Conservation (phyloP, 164 flowering plant genomes). For the Echeveria elegans region DNA sequence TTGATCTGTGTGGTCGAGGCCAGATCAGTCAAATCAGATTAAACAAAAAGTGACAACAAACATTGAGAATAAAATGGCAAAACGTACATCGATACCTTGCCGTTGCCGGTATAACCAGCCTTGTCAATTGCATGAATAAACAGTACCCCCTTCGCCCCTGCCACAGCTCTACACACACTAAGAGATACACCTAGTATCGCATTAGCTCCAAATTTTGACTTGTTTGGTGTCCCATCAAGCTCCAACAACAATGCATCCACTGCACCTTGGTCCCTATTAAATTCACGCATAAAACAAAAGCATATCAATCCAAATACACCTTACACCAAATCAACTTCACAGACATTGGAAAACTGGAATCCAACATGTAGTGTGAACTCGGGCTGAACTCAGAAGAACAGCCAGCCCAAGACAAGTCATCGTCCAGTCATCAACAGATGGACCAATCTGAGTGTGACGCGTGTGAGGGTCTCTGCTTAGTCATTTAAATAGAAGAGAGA, state of each 20-base stretch:
- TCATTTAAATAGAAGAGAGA: no score
- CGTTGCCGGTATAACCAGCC: slow-evolving; percentile 96
- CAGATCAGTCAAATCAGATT: background rate
- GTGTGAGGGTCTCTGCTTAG: no score
- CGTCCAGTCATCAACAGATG: no score
- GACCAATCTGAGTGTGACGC: no score
- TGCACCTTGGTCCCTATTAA: slow-evolving; percentile 62
- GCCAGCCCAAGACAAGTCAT: no score
- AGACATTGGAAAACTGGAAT: background rate
- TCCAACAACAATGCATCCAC: slow-evolving; percentile 87
- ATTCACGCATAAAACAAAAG: background rate
- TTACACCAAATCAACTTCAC: background rate
- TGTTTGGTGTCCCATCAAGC: slow-evolving; percentile 89
- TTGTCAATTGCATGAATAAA: slow-evolving; percentile 90
- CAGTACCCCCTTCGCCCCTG: slow-evolving; percentile 85
- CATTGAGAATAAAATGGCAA: slow-evolving; percentile 4
- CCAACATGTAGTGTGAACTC: no score
- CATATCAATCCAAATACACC: background rate
- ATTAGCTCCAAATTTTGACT: slow-evolving; percentile 88
- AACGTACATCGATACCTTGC: slow-evolving; percentile 57
- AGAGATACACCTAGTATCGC: slow-evolving; percentile 89
- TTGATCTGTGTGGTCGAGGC: slow-evolving; percentile 52
- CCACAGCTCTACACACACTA: slow-evolving; percentile 92
- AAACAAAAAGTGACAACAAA: background rate
- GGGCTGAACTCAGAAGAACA: no score